Base-by-base conservation (phyloP, 73 alveolate species). In the Urostyla sp. region DNA sequence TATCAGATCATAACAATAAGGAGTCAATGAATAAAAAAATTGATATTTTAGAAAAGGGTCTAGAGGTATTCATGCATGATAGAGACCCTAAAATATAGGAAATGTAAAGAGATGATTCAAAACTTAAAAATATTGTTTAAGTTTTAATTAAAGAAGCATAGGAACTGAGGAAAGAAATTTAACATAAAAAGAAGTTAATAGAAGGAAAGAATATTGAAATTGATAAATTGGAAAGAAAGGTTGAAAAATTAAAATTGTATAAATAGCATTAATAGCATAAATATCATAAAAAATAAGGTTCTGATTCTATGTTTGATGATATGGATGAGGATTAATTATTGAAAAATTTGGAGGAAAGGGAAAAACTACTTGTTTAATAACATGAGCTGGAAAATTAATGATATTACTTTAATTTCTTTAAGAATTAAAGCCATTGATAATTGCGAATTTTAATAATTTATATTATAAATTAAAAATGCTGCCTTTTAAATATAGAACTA, bases 101-200 rank as follows among this genome's bases (percentile, higher is more conserved):
- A n/a, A n/a, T n/a, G 28, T 53, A 67, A 0, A 78, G 73, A 21
- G 52, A 54, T 26, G 91, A 83, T 20, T 49, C 53, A 31, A 83
- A 66, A 43, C 67, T 83, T 0, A 83, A 83, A 37, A 83, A 73
- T 38, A 83, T 82, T 30, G 74, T 83, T 18, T 30, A 67, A 21
- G 35, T 83, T 34, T 59, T 83, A 0, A 83, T 72, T 40, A 69
- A 82, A 52, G 91, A 83, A 45, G 48, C 73, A 18, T 27, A 83
- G 67, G 87, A 83, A 20, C 54, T 83, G 7, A 72, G 57, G 74
- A 83, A 67, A 28, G 85, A 81, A 34, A 57, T 81, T 18, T 30
- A 69, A 26, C 31, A 59, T 0, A 77, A 43, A 43, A 58, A 46
- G 52, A 77, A 77, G 28, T 44, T 72, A 8, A 60, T 38, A 13